Conservation (phyloP, 495 filamentous ascomycete species). For the Glutinoglossum americanum region DNA sequence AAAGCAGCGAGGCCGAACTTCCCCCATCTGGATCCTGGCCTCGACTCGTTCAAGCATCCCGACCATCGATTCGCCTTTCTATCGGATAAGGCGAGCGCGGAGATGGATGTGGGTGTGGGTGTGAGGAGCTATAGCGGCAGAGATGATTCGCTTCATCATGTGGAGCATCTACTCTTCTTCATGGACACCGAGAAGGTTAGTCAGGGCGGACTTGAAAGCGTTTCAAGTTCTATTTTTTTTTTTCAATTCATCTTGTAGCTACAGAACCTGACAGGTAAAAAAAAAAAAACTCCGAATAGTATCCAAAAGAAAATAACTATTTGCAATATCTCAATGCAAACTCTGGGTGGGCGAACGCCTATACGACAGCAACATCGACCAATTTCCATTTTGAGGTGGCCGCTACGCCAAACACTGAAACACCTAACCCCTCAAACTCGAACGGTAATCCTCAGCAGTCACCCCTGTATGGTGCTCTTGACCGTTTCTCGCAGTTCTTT, state of each 20-base stretch:
- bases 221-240: not conserved
- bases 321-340: slow-evolving; percentile 74
- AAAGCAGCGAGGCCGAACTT: no score
- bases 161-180: slow-evolving; percentile 89
- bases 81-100: slow-evolving; percentile 91
- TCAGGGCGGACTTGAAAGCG: not conserved
- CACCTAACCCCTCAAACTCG: slow-evolving; percentile 13
- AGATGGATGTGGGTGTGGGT: slow-evolving; percentile 86
- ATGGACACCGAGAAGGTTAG: slow-evolving; percentile 92
- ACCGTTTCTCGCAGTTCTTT: slow-evolving; percentile 97
- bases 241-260: not conserved
- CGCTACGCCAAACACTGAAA: slow-evolving; percentile 22
- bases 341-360: slow-evolving; percentile 85
- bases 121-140: slow-evolving; percentile 87
- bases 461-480: slow-evolving; percentile 72
- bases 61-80: no score
- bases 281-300: slow-evolving; percentile 25
- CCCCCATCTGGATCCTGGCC: no score
- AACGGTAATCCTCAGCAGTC: slow-evolving; percentile 16
- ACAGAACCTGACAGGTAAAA: not conserved
- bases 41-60: no score
- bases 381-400: slow-evolving; percentile 97
- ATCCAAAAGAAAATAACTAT: slow-evolving; percentile 90
- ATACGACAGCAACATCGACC: slow-evolving; percentile 80
- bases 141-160: slow-evolving; percentile 74